Percentiles rank a stretch among this genome's conserved stretches.
Conservation (phyloP, 441 rosid genomes). For the Manihot esculenta region DNA sequence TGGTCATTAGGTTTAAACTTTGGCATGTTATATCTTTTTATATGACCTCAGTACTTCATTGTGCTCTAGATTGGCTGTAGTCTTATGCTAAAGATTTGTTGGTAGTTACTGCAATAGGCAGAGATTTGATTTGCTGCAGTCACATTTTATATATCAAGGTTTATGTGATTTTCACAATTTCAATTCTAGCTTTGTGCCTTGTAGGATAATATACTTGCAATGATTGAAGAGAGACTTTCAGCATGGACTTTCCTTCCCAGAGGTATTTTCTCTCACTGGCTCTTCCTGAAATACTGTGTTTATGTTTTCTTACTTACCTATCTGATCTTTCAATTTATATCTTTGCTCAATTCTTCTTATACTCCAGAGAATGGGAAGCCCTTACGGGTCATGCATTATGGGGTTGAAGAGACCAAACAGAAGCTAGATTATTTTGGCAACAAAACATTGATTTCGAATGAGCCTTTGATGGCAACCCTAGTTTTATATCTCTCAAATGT, state of each 20-base stretch:
- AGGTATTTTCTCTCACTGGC: constrained; percentile 37
- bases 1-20: background rate
- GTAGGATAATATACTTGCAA: constrained; percentile 61
- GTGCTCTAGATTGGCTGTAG: background rate
- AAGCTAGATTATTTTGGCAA: constrained; percentile 55
- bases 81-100: background rate
- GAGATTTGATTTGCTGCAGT: background rate
- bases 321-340: constrained; percentile 13
- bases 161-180: constrained; percentile 7
- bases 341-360: constrained; percentile 11
- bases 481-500: constrained; percentile 78
- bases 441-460: constrained; percentile 26
- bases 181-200: constrained; percentile 18
- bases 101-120: background rate
- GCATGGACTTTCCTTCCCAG: constrained; percentile 89
- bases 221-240: constrained; percentile 73
- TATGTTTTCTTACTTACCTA: background rate
- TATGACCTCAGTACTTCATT: background rate
- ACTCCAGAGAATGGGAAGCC: constrained; percentile 60
- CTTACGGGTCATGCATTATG: constrained; percentile 51
- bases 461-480: constrained; percentile 56
- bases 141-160: background rate
- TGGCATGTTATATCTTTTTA: background rate
- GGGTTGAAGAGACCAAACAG: constrained; percentile 42
- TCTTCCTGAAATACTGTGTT: constrained; percentile 4